Conservation (phyloP, 2,329 filamentous ascomycete genomes). For the Fusarium duplospermum region DNA sequence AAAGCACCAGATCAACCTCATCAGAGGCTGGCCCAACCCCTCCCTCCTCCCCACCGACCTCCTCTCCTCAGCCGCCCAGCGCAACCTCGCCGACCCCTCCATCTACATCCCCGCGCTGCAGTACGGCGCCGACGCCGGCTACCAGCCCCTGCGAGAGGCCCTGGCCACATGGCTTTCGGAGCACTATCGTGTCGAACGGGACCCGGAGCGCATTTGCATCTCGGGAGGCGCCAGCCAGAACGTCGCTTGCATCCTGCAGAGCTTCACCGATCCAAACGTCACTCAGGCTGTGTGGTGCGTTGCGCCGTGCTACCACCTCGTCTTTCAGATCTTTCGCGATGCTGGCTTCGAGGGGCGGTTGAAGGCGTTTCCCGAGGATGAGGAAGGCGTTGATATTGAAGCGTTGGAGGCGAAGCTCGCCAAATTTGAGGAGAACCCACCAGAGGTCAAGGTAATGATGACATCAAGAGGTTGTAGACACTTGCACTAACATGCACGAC, state of each 20-base stretch:
- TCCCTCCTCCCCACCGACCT: conserved; percentile 73
- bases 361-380: conserved; percentile 79
- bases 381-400: conserved; percentile 78
- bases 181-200: conserved; percentile 64
- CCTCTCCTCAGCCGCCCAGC: conserved; percentile 69
- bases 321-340: conserved; percentile 87
- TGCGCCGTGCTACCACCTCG: conserved; percentile 86
- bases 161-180: conserved; percentile 77
- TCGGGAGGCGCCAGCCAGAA: conserved; percentile 89
- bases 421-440: conserved; percentile 44
- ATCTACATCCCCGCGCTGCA: conserved; percentile 74
- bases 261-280: conserved; percentile 81
- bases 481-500: conserved; percentile 3
- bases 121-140: conserved; percentile 84
- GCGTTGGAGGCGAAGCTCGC: conserved; percentile 51
- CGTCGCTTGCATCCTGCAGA: conserved; percentile 79
- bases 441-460: conserved; percentile 20
- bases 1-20: conserved; percentile 68
- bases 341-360: conserved; percentile 76
- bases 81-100: conserved; percentile 69
- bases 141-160: conserved; percentile 73
- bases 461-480: neutral
- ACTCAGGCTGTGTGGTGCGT: conserved; percentile 85
- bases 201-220: conserved; percentile 76
- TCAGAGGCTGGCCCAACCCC: conserved; percentile 75